Conservation (phyloP, 1,284 basidiomycete genomes). For the Coriolopsis trogii region DNA sequence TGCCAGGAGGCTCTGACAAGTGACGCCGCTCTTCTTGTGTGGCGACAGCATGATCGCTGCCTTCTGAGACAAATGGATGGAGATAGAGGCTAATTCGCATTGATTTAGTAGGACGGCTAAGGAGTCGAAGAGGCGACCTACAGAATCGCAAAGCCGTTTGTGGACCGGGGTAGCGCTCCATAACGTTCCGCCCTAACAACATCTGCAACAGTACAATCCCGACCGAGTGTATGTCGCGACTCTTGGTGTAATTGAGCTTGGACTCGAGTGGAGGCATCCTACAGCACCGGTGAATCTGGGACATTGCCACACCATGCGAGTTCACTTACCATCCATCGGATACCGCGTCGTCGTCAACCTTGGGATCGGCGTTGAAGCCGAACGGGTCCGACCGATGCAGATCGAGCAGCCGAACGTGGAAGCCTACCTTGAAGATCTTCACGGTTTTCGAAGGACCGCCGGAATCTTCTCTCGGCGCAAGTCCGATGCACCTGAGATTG, state of each 20-base stretch:
- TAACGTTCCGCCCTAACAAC: constrained; percentile 71
- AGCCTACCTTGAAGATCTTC: constrained; percentile 67
- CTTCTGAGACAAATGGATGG: constrained; percentile 48
- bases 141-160: constrained; percentile 34
- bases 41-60: constrained; percentile 62
- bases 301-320: not conserved
- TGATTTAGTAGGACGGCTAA: too few species aligned
- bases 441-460: constrained; percentile 59
- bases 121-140: too few species aligned
- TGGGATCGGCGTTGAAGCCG: constrained; percentile 40
- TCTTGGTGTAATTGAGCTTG: constrained; percentile 66
- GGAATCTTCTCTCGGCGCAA: constrained; percentile 51
- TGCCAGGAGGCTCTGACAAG: constrained; percentile 48
- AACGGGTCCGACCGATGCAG: constrained; percentile 77
- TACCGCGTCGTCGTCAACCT: constrained; percentile 44
- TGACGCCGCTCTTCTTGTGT: constrained; percentile 52
- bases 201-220: constrained; percentile 78
- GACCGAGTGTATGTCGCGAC: constrained; percentile 74
- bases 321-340: constrained; percentile 62
- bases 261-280: constrained; percentile 67
- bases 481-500: constrained; percentile 56
- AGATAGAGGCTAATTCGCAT: constrained; percentile 40
- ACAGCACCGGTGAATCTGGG: not conserved
- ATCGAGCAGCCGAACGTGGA: constrained; percentile 67
- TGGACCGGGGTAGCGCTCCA: constrained; percentile 43